Percentiles rank a stretch among this genome's conserved stretches.
phyloP scores from a whole-genome alignment of 768 basidiomycete species.

The Rhizopogon rudus region DNA sequence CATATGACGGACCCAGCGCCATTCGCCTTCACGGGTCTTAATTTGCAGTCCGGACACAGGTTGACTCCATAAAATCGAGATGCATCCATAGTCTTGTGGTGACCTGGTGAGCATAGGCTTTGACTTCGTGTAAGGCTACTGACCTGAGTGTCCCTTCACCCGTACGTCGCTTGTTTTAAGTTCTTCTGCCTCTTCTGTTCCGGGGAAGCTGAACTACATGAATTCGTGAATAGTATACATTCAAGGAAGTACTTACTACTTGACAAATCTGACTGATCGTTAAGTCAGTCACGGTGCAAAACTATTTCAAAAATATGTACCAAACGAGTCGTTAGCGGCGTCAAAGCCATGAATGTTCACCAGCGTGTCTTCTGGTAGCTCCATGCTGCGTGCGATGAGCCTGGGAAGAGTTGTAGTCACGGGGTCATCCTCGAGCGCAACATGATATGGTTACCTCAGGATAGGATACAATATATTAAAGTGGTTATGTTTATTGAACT shows the following conservation, averaged over 20 bases:
- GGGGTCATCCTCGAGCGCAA: background rate
- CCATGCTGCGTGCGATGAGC: constrained; percentile 45
- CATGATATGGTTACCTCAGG: constrained; percentile 29
- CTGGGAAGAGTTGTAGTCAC: constrained; percentile 19
- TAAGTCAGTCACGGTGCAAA: background rate
- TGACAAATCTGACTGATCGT: constrained; percentile 54
- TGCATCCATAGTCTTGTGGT: constrained; percentile 42
- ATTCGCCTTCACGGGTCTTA: constrained; percentile 42
- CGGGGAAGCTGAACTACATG: constrained; percentile 37
- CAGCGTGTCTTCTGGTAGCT: constrained; percentile 48
- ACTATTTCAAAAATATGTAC: constrained; percentile 17
- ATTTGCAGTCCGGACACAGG: constrained; percentile 58
- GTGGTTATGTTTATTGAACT: constrained; percentile 48
- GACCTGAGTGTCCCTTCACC: constrained; percentile 58
- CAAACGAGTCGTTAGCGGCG: constrained; percentile 35
- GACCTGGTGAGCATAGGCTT: background rate
- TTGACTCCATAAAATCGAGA: constrained; percentile 59
- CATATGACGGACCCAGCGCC: constrained; percentile 58
- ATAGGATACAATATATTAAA: constrained; percentile 45
- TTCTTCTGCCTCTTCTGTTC: constrained; percentile 43
- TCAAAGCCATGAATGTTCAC: constrained; percentile 43
- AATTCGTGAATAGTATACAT: background rate
- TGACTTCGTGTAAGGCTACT: background rate
- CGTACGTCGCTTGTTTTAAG: constrained; percentile 49
- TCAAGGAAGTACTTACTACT: constrained; percentile 40